Base-by-base conservation (phyloP, 805 yeast species). In the Myxozyma melibiosi region DNA sequence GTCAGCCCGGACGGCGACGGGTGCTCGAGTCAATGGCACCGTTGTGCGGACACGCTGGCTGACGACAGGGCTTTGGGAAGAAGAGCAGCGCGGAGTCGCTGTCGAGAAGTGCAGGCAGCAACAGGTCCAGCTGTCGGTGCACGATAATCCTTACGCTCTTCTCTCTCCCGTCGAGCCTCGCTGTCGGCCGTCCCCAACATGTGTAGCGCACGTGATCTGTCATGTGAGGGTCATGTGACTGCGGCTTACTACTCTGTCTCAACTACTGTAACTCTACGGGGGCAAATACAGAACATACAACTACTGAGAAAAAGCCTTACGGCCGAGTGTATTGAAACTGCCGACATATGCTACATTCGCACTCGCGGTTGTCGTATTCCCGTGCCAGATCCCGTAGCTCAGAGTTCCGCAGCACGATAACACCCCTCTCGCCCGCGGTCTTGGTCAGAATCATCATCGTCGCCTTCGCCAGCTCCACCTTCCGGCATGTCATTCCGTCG, bases 61-160 rank as follows among this genome's bases (percentile, higher is more conserved):
- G 25, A 8, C 11, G 8, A 27, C 27, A 38, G 42, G 27, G 42
- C 42, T 38, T n/a, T n/a, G n/a, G n/a, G n/a, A n/a, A 18, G 27
- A 25, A 20, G 25, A 18, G 42, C 42, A 20, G 27, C 42, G 42
- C n/a, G n/a, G n/a, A n/a, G n/a, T n/a, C n/a, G n/a, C n/a, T n/a
- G n/a, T n/a, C n/a, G n/a, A n/a, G n/a, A n/a, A n/a, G n/a, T n/a
- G n/a, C n/a, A n/a, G n/a, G n/a, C n/a, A n/a, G n/a, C n/a, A n/a
- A n/a, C n/a, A n/a, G n/a, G n/a, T n/a, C n/a, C n/a, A n/a, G n/a
- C n/a, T n/a, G n/a, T n/a, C n/a, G n/a, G n/a, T n/a, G n/a, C 42
- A 38, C 42, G 42, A 38, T 38, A 38, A 38, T 38, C 42, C 13
- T n/a, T n/a, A n/a, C n/a, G n/a, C n/a, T n/a, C n/a, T n/a, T n/a